Evolutionary conservation across 225 moss, liverwort and hornwort species (phyloP).

Genomic region (Antitrichia curtipendula): DNA sequence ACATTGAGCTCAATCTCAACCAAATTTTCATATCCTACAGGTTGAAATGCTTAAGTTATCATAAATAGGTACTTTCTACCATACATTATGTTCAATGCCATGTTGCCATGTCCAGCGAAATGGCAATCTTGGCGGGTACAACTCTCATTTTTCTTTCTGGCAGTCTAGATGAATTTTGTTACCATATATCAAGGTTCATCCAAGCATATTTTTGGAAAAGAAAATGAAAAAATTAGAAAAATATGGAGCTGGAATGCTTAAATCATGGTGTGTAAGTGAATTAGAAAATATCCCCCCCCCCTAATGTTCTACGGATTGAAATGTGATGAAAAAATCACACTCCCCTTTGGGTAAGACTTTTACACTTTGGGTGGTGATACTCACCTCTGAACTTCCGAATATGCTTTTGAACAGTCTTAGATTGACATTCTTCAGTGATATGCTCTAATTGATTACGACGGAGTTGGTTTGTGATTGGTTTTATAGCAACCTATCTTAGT

Average conservation of each 20-base stretch:
- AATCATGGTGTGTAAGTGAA: background rate
- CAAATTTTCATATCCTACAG: no score
- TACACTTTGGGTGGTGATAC: background rate
- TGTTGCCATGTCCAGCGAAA: background rate
- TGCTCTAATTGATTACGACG: no score
- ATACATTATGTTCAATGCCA: background rate
- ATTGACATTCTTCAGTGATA: background rate
- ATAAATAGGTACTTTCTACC: no score
- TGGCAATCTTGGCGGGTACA: rapidly evolving
- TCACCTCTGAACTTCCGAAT: background rate
- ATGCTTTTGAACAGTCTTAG: no score
- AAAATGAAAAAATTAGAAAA: background rate
- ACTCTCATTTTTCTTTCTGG: background rate
- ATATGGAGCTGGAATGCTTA: background rate
- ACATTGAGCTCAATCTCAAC: no score
- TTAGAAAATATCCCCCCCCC: background rate
- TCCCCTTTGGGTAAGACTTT: no score
- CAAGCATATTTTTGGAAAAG: background rate
- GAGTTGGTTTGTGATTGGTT: rapidly evolving
- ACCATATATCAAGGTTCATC: background rate
- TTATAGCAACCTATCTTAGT: background rate
- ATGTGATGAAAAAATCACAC: background rate
- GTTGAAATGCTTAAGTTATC: no score
- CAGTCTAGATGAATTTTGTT: background rate
- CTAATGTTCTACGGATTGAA: background rate